A percentile compares a stretch with the other conserved stretches of the same genome.
These are phyloP conservation scores for Akanthomyces muscarius DNA, from an alignment of 2,329 filamentous ascomycete species.

Conservation along the genomic window DNA sequence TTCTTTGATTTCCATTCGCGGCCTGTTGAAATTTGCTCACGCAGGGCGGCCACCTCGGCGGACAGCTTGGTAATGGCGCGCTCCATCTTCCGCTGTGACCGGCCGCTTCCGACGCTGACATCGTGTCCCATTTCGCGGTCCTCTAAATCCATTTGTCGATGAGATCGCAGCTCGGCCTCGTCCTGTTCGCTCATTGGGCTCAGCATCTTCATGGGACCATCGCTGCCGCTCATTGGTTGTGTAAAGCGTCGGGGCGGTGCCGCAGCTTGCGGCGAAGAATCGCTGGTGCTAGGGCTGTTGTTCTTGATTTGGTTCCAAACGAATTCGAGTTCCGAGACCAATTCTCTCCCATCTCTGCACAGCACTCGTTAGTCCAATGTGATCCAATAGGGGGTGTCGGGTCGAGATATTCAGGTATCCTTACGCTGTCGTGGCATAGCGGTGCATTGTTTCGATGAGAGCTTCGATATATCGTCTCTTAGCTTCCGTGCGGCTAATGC, in stretches of 20 bases:
- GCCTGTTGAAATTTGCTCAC: slow-evolving; percentile 82
- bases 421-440: slow-evolving; percentile 81
- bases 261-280: slow-evolving; percentile 50
- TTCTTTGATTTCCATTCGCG: slow-evolving; percentile 66
- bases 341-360: slow-evolving; percentile 69
- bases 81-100: slow-evolving; percentile 81
- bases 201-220: slow-evolving; percentile 63
- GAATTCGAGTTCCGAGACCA: slow-evolving; percentile 94
- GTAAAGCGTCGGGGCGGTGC: slow-evolving; percentile 33
- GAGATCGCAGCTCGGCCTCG: slow-evolving; percentile 56
- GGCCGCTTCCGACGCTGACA: slow-evolving; percentile 36
- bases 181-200: slow-evolving; percentile 85
- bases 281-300: slow-evolving; percentile 64
- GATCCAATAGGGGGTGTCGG: not conserved
- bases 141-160: slow-evolving; percentile 43
- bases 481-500: slow-evolving; percentile 81
- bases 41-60: slow-evolving; percentile 83
- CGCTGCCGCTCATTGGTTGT: slow-evolving; percentile 45
- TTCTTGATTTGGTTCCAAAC: slow-evolving; percentile 98
- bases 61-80: slow-evolving; percentile 83
- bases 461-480: slow-evolving; percentile 93
- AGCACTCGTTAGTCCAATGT: not conserved
- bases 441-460: slow-evolving; percentile 94
- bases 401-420: slow-evolving; percentile 23
- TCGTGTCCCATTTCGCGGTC: slow-evolving; percentile 40